Percentiles rank a stretch among this genome's conserved stretches.
Evolutionary conservation across 2,329 filamentous ascomycete species (phyloP).

Genomic region (Beauveria sp.): DNA sequence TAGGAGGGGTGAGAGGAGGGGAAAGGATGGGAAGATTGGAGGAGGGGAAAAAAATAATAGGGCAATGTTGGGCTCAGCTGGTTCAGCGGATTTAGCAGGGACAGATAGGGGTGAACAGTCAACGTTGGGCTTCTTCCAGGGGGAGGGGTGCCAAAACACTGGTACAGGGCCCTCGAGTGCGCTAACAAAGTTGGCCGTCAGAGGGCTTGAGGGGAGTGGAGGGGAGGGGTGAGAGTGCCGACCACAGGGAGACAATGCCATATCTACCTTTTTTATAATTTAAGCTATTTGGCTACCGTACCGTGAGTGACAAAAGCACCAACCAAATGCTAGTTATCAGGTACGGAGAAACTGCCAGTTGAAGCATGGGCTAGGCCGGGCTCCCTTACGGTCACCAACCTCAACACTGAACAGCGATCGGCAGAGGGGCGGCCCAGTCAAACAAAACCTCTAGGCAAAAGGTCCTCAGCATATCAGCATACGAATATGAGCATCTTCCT

Average conservation of each 20-base stretch:
- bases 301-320: neutral
- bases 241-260: neutral
- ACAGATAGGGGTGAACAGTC: neutral
- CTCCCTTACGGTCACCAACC: neutral
- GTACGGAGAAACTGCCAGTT: slow-evolving; percentile 4
- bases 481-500: too few relatives aligned
- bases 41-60: too few relatives aligned
- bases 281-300: too few relatives aligned
- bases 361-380: neutral
- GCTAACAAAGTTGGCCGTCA: too few relatives aligned
- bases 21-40: neutral
- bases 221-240: neutral
- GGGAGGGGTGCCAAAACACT: neutral
- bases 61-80: neutral
- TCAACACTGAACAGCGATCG: neutral
- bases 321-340: neutral
- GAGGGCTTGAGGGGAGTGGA: neutral
- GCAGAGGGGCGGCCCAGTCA: neutral
- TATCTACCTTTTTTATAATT: neutral
- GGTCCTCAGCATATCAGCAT: neutral
- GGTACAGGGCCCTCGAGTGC: neutral
- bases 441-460: neutral
- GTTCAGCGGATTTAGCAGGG: neutral
- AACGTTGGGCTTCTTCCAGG: neutral
- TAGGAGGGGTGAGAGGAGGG: neutral